These are phyloP conservation scores for Mycena floridula DNA, from an alignment of 768 basidiomycete genomes.

Conservation along the genomic window DNA sequence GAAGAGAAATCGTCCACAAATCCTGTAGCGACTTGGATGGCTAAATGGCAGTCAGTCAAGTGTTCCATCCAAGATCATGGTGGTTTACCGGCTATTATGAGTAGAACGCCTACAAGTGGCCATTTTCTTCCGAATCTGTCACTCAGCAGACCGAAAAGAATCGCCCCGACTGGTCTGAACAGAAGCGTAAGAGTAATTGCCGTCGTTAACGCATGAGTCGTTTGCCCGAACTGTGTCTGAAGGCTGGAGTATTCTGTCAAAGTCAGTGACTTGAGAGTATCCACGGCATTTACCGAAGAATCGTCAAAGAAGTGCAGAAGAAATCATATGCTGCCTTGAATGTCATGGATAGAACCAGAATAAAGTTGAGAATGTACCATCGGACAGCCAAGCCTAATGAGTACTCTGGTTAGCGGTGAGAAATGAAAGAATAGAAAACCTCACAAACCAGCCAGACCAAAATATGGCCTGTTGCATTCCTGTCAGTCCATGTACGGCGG, in stretches of 20 bases:
- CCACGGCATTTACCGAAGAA: conserved; percentile 4
- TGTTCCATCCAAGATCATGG: conserved; percentile 59
- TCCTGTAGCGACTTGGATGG: conserved; percentile 43
- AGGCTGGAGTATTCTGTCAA: background rate
- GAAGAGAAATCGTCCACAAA: conserved; percentile 49
- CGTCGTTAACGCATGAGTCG: conserved; percentile 1
- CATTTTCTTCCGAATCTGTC: conserved; percentile 35
- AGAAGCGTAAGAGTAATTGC: conserved; percentile 70
- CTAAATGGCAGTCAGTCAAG: conserved; percentile 39
- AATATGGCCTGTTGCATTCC: conserved; percentile 37
- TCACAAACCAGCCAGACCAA: conserved; percentile 30
- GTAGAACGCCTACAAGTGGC: conserved; percentile 52
- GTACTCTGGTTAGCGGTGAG: background rate
- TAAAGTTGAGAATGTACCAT: conserved; percentile 4
- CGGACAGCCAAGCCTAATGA: conserved; percentile 6
- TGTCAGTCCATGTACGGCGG: conserved; percentile 16
- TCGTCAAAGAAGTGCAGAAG: conserved; percentile 51
- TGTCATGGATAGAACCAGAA: background rate
- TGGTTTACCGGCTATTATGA: conserved; percentile 49
- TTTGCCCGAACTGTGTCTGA: background rate
- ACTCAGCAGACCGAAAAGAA: conserved; percentile 48
- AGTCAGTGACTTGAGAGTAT: background rate
- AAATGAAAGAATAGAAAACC: background rate
- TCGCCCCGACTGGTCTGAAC: conserved; percentile 51
- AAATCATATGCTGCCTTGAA: conserved; percentile 47